Percentiles rank a stretch among this genome's conserved stretches.
These are phyloP conservation scores for Cadophora sp. DNA, from an alignment of 2,329 filamentous ascomycete genomes.

Conservation along the genomic window DNA sequence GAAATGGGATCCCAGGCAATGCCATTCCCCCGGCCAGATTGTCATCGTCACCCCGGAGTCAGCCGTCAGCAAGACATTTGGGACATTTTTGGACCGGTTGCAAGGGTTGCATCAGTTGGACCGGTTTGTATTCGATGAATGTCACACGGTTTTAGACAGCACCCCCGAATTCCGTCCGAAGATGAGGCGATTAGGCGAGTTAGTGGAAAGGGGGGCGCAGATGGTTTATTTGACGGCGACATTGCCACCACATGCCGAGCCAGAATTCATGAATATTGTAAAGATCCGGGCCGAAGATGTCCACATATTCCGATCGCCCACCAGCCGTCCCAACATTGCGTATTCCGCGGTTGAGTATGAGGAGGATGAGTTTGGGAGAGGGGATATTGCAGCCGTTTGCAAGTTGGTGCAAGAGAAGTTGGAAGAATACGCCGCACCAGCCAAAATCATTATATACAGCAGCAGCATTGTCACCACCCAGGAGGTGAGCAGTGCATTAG, in stretches of 20 bases:
- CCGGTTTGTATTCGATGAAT: slow-evolving; percentile 17
- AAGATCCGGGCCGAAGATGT: slow-evolving; percentile 13
- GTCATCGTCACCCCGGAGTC: too few species aligned
- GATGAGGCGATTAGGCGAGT: slow-evolving; percentile 15
- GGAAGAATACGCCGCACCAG: too few species aligned
- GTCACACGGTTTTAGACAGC: slow-evolving; percentile 13
- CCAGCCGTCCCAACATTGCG: slow-evolving; percentile 17
- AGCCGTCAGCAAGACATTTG: too few species aligned
- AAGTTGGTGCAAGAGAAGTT: slow-evolving; percentile 18
- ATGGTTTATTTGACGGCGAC: slow-evolving; percentile 21
- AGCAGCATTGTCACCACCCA: slow-evolving; percentile 18
- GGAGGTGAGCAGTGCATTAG: slow-evolving; percentile 15
- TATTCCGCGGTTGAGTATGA: slow-evolving; percentile 21
- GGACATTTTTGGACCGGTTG: slow-evolving; percentile 20
- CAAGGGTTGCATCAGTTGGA: slow-evolving; percentile 13
- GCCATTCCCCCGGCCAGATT: too few species aligned
- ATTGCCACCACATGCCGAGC: slow-evolving; percentile 19
- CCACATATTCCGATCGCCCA: slow-evolving; percentile 14
- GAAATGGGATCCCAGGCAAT: too few species aligned
- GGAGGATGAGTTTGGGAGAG: slow-evolving; percentile 11
- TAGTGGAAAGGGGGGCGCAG: slow-evolving; percentile 18
- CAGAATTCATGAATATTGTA: slow-evolving; percentile 21
- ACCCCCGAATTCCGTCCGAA: slow-evolving; percentile 10
- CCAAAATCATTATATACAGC: slow-evolving; percentile 19
- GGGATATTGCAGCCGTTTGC: slow-evolving; percentile 15